A percentile compares a stretch with the other conserved stretches of the same genome.
phyloP scores from a whole-genome alignment of 495 filamentous ascomycete species.

The Penicillium canescens region DNA sequence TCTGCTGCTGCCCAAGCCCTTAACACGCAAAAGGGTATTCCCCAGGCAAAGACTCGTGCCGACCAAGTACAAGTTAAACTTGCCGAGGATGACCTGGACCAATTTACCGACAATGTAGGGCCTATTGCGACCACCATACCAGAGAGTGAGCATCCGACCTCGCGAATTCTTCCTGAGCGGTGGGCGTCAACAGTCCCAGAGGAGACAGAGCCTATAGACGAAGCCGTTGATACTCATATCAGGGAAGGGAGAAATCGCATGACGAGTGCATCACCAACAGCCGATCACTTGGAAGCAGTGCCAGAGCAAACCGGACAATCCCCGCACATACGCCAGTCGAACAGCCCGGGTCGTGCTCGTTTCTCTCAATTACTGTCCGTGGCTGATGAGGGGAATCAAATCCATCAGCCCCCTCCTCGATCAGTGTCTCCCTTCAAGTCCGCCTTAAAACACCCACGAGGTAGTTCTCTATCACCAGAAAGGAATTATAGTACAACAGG shows the following conservation, averaged over 20 bases:
- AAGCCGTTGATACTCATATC: background rate
- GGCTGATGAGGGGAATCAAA: slow-evolving; percentile 45
- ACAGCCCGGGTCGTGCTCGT: slow-evolving; percentile 67
- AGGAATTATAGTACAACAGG: slow-evolving; percentile 20
- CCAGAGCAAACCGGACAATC: slow-evolving; percentile 11
- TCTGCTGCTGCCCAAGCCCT: slow-evolving; percentile 36
- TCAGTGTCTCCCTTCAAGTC: slow-evolving; percentile 86
- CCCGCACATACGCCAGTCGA: slow-evolving; percentile 38
- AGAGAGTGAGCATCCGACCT: slow-evolving; percentile 10
- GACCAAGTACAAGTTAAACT: background rate
- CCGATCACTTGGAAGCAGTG: slow-evolving; percentile 12
- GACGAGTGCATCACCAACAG: slow-evolving; percentile 13
- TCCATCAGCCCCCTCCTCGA: slow-evolving; percentile 75
- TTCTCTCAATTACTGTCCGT: slow-evolving; percentile 64
- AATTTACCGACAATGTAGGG: background rate
- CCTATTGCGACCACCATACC: background rate
- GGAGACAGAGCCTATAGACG: slow-evolving; percentile 53
- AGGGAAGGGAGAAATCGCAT: slow-evolving; percentile 7
- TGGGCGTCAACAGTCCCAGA: slow-evolving; percentile 65
- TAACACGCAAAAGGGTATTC: slow-evolving; percentile 13
- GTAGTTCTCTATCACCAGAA: slow-evolving; percentile 50
- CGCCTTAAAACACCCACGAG: slow-evolving; percentile 71
- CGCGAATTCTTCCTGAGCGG: slow-evolving; percentile 38
- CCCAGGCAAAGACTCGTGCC: slow-evolving; percentile 1
- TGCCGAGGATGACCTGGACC: slow-evolving; percentile 7